Base-by-base conservation (phyloP, 768 basidiomycete species). In the Hypholoma sublateritium region DNA sequence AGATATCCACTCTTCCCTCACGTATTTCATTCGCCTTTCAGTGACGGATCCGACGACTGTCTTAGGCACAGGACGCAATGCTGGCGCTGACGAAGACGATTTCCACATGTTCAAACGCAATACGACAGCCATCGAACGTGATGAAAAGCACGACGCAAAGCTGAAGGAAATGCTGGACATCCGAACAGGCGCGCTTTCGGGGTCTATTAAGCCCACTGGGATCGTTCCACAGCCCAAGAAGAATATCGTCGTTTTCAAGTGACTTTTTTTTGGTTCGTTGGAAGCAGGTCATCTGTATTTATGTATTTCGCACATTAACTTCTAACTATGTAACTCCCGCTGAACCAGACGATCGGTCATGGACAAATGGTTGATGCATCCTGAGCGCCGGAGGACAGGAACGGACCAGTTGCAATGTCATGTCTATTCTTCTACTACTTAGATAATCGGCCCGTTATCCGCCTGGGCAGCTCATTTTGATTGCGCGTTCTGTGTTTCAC, bases 71-170 rank as follows among this genome's bases (percentile, higher is more conserved):
- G 81, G 82, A 16, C 68, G 67, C 28, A 84, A 77, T 37, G 85
- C 81, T 0, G 93, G 93, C 21, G 88, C 95, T 8, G 95, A 98
- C 67, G 95, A 98, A 70, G 95, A 98, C 66, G 95, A 97, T 68
- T 97, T 95, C 73, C 94, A 95, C 69, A 77, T 77, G 0, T 80
- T 94, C 69, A 88, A 87, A 67, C 81, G 93, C 43, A 80, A 74
- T 52, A 82, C 77, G 44, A 72, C 69, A 9, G 84, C 87, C 57
- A 75, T 91, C 0, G 84, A 89, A 25, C 77, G 71, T 25, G 82
- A 85, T 24, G 85, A 88, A 64, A 83, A 80, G 63, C 69, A 65
- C 43, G 75, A 77, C 50, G 77, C 76, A 24, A 79, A 73, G 58
- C 41, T 61, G 32, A 81, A 72, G 67, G 75, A 76, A 46, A 61